Base-by-base conservation (phyloP, 2,329 filamentous ascomycete genomes). In the Lachnellula suecica region DNA sequence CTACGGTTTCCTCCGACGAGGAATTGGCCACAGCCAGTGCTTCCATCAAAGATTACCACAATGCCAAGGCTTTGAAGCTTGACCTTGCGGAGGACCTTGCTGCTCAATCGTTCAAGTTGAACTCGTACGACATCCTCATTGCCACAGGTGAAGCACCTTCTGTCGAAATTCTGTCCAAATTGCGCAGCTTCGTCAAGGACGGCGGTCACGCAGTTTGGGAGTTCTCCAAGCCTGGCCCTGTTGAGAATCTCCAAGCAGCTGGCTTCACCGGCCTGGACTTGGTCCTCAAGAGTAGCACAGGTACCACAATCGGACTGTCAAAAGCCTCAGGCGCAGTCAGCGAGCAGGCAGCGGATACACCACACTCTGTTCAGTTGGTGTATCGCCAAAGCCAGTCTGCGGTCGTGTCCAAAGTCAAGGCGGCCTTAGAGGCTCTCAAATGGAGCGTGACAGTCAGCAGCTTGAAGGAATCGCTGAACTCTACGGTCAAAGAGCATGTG, bases 31-130 rank as follows among this genome's bases (percentile, higher is more conserved):
- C 51, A 29, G 15, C 52, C 15, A 27, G 58, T 22, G 35, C 47
- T 10, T 17, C 37, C 17, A 9, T 40, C n/a, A 22, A 3, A 19
- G 51, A 53, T 17, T 58, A 48, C 34, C 47, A 54, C 23, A 58
- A 59, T 42, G 53, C 58, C 38, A 62, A 59, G 34, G 56, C 59
- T 35, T 24, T 51, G 17, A 54, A 57, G 25, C 15, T 47, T 23
- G 44, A 47, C 13, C 15, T 15, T 13, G 27, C 13, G 8, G 8
- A 34, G 22, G 3, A 35, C n/a, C 19, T 34, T 24, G 44, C 27
- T 22, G 49, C 37, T 60, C 51, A 60, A 22, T 35, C n/a, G n/a
- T n/a, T n/a, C n/a, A n/a, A n/a, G n/a, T n/a, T n/a, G n/a, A n/a
- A n/a, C n/a, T n/a, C 27, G 15, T 31, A 31, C 15, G 27, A 31